Conservation (phyloP, 1,139 yeast species). For the Magnusiomyces fungicola region DNA sequence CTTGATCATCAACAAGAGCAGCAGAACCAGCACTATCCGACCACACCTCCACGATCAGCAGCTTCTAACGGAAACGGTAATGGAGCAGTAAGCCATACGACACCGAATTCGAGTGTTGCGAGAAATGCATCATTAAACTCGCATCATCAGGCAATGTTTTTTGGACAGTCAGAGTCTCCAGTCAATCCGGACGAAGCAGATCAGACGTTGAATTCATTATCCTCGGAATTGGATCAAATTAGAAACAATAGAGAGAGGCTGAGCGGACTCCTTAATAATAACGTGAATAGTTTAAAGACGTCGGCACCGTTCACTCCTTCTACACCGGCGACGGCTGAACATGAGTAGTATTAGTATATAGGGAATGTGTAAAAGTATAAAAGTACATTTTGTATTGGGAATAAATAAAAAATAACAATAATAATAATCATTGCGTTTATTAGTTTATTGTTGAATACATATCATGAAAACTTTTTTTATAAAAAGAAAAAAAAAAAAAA, state of each 20-base stretch:
- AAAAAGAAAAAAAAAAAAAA: too few relatives aligned
- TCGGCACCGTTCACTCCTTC: background rate
- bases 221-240: constrained; percentile 23
- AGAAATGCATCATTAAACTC: too few relatives aligned
- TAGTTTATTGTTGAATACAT: too few relatives aligned
- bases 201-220: constrained; percentile 22
- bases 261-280: constrained; percentile 15
- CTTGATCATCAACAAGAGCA: constrained; percentile 8
- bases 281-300: background rate
- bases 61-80: too few relatives aligned
- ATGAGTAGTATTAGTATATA: background rate
- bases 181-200: constrained; percentile 22
- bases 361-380: background rate
- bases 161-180: background rate
- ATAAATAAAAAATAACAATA: too few relatives aligned
- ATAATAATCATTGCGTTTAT: too few relatives aligned
- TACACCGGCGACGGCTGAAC: background rate
- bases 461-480: too few relatives aligned
- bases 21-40: background rate
- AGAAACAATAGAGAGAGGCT: constrained; percentile 21
- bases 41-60: background rate
- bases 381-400: background rate
- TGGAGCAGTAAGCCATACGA: too few relatives aligned
- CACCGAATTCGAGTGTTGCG: too few relatives aligned
- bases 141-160: background rate